Evolutionary conservation across 371 early-diverging fungal genomes (phyloP), one percentile per base, ranked within the genome.

Genomic region (Capniomyces stellatus): DNA sequence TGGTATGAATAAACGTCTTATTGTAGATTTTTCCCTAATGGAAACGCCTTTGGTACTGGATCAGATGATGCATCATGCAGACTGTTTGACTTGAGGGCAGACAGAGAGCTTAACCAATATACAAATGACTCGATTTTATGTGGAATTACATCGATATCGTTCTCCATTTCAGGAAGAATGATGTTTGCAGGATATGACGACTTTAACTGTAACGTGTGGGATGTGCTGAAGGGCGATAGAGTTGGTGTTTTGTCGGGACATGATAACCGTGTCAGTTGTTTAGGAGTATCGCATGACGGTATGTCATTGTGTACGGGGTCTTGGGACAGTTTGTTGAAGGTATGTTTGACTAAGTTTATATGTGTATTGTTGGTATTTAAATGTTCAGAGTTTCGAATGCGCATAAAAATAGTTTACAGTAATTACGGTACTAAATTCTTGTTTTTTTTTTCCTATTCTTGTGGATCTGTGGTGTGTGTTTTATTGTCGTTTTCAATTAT

Each of bases 181-280:
- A 64, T 96, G 51, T 96, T 96, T 75, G 91, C 94, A 22, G 97
- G 95, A 35, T 95, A 95, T 61, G 97, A 96, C 62, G 95, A 96
- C 69, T 93, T 84, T 63, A 94, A 89, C 69, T 87, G 89, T 76
- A 92, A 93, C 59, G 95, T 92, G 2, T 96, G 97, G 97, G 97
- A 96, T 67, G 90, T 92, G 15, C 75, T 96, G 47, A 88, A 88
- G 66, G 89, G 88, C 46, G 87, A 93, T 48, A 77, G 92, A 52
- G 91, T 93, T 23, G 93, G 94, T 43, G 87, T 91, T 1, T 66
- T 96, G 57, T 79, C 89, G 41, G 85, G 83, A n/a, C 97, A 96
- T 67, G 96, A 95, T 49, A 95, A 96, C 73, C 81, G 97, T 41
- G 96, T 96, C 18, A 86, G 87, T 58, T 95, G 95, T 66, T 68